Evolutionary conservation across 441 rosid species (phyloP).

Genomic region (Erysimum pusillum): DNA sequence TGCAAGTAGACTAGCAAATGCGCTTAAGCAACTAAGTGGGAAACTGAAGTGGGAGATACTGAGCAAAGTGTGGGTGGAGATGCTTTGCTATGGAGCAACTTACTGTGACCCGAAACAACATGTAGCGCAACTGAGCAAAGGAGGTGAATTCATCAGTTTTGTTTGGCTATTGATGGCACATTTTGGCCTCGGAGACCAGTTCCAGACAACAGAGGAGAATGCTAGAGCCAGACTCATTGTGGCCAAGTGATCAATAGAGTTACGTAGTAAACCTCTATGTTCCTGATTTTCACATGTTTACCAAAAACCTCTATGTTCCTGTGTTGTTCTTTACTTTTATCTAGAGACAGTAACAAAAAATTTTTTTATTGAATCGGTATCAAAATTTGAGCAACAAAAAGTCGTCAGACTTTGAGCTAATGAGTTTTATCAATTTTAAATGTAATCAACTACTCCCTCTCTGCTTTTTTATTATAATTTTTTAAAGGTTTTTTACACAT

Average conservation of each 20-base stretch:
- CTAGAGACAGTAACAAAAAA: no score
- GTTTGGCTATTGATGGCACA: conserved; percentile 4
- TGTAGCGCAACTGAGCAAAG: background rate
- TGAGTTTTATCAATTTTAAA: no score
- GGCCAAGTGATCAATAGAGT: background rate
- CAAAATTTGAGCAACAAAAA: no score
- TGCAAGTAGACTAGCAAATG: background rate
- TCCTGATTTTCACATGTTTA: no score
- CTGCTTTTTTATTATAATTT: no score
- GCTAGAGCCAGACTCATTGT: background rate
- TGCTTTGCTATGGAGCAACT: conserved; percentile 2
- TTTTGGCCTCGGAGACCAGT: background rate
- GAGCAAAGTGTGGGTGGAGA: conserved; percentile 1
- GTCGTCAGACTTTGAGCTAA: no score
- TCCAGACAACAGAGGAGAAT: background rate
- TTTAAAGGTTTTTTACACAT: no score
- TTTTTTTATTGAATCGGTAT: no score
- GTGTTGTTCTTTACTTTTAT: no score
- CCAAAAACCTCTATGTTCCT: no score
- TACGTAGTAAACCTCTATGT: background rate
- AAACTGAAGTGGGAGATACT: background rate
- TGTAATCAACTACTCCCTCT: no score
- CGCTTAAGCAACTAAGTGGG: background rate
- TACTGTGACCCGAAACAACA: background rate
- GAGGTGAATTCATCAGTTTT: background rate